phyloP scores from a whole-genome alignment of 208 protist species.

The Leishmania lainsoni region DNA sequence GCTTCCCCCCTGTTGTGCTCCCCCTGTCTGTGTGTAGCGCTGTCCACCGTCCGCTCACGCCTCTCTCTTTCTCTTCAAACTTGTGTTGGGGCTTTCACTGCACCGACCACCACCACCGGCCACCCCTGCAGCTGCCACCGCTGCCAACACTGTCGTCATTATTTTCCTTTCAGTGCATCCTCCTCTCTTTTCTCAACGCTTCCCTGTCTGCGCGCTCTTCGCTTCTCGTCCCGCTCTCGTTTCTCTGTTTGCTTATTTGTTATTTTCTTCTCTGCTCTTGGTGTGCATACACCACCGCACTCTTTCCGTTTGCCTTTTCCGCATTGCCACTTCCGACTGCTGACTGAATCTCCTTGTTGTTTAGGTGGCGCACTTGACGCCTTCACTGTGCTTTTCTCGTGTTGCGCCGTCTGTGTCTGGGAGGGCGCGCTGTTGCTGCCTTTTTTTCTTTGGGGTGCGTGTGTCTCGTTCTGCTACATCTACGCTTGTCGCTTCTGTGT shows the following conservation, averaged over 20 bases:
- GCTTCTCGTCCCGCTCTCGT: neutral
- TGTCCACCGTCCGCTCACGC: neutral
- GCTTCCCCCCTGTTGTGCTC: neutral
- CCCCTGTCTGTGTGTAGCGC: neutral
- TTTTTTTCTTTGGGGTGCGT: neutral
- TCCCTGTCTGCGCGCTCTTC: neutral
- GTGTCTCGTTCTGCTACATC: neutral
- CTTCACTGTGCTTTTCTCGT: neutral
- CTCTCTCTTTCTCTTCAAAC: neutral
- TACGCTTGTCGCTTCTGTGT: neutral
- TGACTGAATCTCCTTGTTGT: neutral
- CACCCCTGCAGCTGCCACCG: neutral
- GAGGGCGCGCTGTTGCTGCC: neutral
- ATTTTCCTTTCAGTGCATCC: neutral
- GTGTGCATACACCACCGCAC: neutral
- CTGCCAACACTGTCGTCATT: neutral
- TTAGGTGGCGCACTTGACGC: neutral
- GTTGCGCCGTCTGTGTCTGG: neutral
- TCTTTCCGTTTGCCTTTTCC: neutral
- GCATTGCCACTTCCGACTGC: neutral
- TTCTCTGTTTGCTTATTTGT: neutral
- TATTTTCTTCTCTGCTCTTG: neutral
- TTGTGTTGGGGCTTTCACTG: neutral
- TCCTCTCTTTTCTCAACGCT: neutral
- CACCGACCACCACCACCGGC: neutral